A percentile compares a stretch with the other conserved stretches of the same genome.
Conservation (phyloP, 2,329 filamentous ascomycete species). For the Magnaporthales sp. region DNA sequence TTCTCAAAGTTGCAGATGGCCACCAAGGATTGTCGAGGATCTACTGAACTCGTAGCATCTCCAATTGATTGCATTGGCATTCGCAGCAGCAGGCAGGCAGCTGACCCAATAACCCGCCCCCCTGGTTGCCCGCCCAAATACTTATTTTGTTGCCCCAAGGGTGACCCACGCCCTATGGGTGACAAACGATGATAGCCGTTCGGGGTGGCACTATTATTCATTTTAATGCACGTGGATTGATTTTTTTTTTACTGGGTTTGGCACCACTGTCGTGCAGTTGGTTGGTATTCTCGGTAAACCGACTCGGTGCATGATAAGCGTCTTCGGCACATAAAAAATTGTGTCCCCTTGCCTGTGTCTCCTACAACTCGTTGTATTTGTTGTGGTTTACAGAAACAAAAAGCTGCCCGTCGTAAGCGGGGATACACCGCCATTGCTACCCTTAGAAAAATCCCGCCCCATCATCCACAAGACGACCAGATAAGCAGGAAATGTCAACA, state of each 20-base stretch:
- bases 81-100: neutral
- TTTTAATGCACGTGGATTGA: neutral
- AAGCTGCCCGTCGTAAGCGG: neutral
- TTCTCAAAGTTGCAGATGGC: neutral
- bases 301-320: neutral
- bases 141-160: neutral
- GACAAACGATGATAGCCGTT: neutral
- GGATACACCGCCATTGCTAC: neutral
- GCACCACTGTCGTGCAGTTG: neutral
- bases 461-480: neutral
- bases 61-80: neutral
- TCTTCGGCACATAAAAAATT: neutral
- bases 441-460: neutral
- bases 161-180: neutral
- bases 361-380: neutral
- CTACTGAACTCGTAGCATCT: too few relatives aligned
- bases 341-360: neutral
- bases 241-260: neutral
- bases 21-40: too few relatives aligned
- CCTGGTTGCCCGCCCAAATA: neutral
- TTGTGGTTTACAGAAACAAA: neutral
- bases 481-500: conserved; percentile 9
- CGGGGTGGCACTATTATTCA: neutral
- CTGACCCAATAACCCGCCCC: neutral
- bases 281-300: neutral